These are phyloP conservation scores for Scedosporium dehoogii DNA, from an alignment of 2,329 filamentous ascomycete species.

Conservation along the genomic window DNA sequence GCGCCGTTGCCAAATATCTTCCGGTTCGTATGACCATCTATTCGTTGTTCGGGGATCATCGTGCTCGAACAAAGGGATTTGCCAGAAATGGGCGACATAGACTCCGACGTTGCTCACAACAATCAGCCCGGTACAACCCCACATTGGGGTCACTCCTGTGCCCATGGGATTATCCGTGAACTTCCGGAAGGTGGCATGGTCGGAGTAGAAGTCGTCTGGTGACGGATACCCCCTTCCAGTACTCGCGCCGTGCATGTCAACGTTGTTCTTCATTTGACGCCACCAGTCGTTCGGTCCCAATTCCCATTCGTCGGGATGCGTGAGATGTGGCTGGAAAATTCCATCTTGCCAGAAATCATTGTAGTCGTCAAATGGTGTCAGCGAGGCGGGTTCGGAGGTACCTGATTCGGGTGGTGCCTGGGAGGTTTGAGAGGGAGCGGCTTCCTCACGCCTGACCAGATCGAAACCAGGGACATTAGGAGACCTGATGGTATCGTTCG, in stretches of 20 bases:
- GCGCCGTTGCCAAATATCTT: not conserved
- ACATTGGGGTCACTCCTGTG: slow-evolving; percentile 9
- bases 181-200: slow-evolving; percentile 1
- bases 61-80: slow-evolving; percentile 9
- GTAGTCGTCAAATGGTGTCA: not conserved
- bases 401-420: not conserved
- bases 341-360: not conserved
- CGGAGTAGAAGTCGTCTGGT: not conserved
- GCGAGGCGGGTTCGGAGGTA: not conserved
- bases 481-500: not conserved
- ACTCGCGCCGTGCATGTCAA: not conserved
- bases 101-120: slow-evolving; percentile 8
- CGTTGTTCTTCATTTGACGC: not conserved
- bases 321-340: not conserved
- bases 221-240: not conserved
- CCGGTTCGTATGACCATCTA: not conserved
- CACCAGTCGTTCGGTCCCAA: not conserved
- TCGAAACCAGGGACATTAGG: not conserved
- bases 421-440: not conserved
- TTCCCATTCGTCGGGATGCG: not conserved
- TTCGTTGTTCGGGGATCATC: not conserved
- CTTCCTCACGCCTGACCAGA: not conserved
- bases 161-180: not conserved
- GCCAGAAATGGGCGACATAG: slow-evolving; percentile 12
- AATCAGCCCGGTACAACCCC: slow-evolving; percentile 11